Evolutionary conservation across 1,284 basidiomycete species (phyloP), one percentile per base, ranked within the genome.

Genomic region (Cutaneotrichosporon curvatum): DNA sequence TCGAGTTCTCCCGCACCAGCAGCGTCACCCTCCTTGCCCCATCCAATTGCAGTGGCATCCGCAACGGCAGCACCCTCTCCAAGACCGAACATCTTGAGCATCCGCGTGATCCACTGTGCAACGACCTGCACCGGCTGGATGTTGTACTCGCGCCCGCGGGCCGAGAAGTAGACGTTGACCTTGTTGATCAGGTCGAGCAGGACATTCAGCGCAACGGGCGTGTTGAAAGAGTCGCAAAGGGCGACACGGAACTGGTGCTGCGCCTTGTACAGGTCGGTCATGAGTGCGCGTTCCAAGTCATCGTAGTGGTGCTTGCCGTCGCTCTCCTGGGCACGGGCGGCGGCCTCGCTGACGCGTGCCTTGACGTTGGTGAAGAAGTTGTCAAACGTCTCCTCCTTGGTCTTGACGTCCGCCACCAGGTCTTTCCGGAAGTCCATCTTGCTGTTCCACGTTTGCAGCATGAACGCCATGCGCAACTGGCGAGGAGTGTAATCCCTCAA

Each of bases 191-290:
- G 75, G 52, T 92, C 85, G 12, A 87, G 78, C 12, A 98, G 73
- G 45, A 82, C 74, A 56, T 80, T 78, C 37, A 98, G 73, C 0
- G 90, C 94, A 14, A 75, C 77, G 1, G 91, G 88, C 0, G 94
- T 98, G 71, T 98, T 94, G 77, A 98, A 96, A 1, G 91, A 96
- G 71, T 99, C 94, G 73, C 87, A 95, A 47, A 99, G 81, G 0
- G 92, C 87, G n/a, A 74, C 76, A 44, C 89, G 83, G 79, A 98
- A 95, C 2, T 79, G 76, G 35, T 78, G 61, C 71, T 94, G 92
- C 31, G 83, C 81, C 41, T 81, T 75, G 57, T 85, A 78, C 35
- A 95, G 77, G 56, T 75, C 78, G 37, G 73, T 73, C 39, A 79
- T 77, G 42, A 91, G 70, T 41, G 82, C 79, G 49, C 74, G 76